Conservation (phyloP, 2,329 filamentous ascomycete species). For the Beauveria sp. region DNA sequence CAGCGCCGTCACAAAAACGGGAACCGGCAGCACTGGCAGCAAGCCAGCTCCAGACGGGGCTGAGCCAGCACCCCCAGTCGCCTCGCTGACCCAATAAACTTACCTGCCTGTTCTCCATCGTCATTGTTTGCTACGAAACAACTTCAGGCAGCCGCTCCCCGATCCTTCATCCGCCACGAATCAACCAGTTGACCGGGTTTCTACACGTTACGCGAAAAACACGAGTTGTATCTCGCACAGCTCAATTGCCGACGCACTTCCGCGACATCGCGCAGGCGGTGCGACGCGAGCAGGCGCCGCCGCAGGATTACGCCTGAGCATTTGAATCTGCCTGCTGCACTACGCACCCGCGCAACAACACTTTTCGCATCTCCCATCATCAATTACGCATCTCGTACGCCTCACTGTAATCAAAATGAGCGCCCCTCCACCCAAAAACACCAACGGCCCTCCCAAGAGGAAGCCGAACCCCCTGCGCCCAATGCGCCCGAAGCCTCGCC, state of each 20-base stretch:
- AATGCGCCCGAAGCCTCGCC: conserved; percentile 34
- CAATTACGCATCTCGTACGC: neutral
- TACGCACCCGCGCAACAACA: neutral
- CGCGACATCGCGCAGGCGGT: neutral
- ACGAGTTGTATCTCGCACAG: neutral
- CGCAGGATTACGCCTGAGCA: neutral
- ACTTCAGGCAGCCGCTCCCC: neutral
- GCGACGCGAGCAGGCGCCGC: neutral
- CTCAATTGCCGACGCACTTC: neutral
- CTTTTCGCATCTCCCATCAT: neutral
- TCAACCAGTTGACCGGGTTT: neutral
- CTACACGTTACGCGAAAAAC: neutral
- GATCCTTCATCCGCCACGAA: neutral
- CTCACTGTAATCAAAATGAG: conserved; percentile 31
- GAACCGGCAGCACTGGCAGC: too few species aligned
- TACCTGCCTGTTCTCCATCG: neutral
- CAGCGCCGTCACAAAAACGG: too few species aligned
- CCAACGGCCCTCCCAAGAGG: conserved; percentile 24
- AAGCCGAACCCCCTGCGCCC: conserved; percentile 32
- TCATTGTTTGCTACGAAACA: neutral
- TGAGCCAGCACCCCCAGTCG: too few species aligned
- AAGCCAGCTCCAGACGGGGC: too few species aligned
- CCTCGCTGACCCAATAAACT: neutral
- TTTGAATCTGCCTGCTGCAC: conserved; percentile 13
- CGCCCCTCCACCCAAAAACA: conserved; percentile 29